Conservation (phyloP, 2,329 filamentous ascomycete genomes). For the Ascochyta koolunga region DNA sequence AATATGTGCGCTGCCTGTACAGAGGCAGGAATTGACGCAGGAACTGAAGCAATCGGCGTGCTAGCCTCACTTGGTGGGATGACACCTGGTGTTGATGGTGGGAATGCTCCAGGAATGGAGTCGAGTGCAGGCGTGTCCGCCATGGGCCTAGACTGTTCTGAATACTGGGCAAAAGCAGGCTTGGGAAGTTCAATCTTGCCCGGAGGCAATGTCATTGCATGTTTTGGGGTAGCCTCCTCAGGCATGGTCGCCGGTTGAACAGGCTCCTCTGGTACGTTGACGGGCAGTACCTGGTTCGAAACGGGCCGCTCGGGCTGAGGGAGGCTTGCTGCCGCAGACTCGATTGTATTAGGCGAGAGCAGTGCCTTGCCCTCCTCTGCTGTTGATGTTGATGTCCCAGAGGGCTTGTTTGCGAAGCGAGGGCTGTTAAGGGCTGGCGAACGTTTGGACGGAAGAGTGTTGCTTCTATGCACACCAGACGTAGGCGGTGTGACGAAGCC, state of each 20-base stretch:
- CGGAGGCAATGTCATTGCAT: slow-evolving; percentile 29
- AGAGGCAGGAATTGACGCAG: slow-evolving; percentile 8
- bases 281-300: slow-evolving; percentile 10
- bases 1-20: slow-evolving; percentile 28
- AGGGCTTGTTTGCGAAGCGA: slow-evolving; percentile 52
- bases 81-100: slow-evolving; percentile 56
- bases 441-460: slow-evolving; percentile 90
- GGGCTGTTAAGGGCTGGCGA: slow-evolving; percentile 68
- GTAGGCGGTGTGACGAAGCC: slow-evolving; percentile 48
- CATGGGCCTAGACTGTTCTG: slow-evolving; percentile 30
- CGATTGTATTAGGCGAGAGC: slow-evolving; percentile 24
- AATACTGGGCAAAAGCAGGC: slow-evolving; percentile 17
- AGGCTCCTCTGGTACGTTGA: background rate
- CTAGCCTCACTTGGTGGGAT: slow-evolving; percentile 48
- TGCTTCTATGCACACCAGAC: slow-evolving; percentile 74
- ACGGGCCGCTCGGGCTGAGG: slow-evolving; percentile 17
- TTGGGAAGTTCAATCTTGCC: slow-evolving; percentile 35
- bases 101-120: slow-evolving; percentile 65
- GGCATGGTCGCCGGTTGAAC: slow-evolving; percentile 5
- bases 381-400: slow-evolving; percentile 59
- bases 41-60: slow-evolving; percentile 35
- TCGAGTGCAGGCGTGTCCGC: slow-evolving; percentile 38
- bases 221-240: slow-evolving; percentile 16
- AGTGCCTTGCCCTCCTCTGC: slow-evolving; percentile 36
- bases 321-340: slow-evolving; percentile 16